Evolutionary conservation across 225 moss, liverwort and hornwort genomes (phyloP).

Genomic region (Ulota crispa): DNA sequence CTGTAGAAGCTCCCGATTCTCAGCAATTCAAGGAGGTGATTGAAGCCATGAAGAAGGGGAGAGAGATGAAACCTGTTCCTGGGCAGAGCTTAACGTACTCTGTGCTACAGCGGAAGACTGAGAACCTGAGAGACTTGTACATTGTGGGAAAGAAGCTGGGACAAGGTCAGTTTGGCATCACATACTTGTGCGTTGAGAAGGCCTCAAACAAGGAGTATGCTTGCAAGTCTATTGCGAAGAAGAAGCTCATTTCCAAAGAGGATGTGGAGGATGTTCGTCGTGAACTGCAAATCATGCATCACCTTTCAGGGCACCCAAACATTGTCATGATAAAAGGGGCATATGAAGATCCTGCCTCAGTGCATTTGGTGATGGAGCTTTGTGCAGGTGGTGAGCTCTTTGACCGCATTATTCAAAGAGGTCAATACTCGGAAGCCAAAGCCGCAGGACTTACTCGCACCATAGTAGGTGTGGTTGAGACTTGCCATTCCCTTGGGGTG

Average conservation of each 20-base stretch:
- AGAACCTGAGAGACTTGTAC: conserved; percentile 47
- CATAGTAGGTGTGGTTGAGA: conserved; percentile 56
- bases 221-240: conserved; percentile 55
- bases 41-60: conserved; percentile 50
- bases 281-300: conserved; percentile 61
- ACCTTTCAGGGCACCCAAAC: conserved; percentile 57
- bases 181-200: conserved; percentile 54
- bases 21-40: conserved; percentile 53
- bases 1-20: conserved; percentile 35
- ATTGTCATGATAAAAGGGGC: conserved; percentile 61
- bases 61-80: conserved; percentile 44
- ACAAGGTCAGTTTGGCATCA: conserved; percentile 57
- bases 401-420: conserved; percentile 58
- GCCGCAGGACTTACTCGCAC: conserved; percentile 54
- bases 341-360: conserved; percentile 48
- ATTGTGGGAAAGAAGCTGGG: conserved; percentile 53
- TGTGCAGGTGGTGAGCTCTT: conserved; percentile 61
- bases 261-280: conserved; percentile 61
- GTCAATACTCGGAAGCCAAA: conserved; percentile 58
- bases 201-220: conserved; percentile 48
- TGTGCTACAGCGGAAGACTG: conserved; percentile 50
- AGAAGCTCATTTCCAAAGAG: conserved; percentile 55
- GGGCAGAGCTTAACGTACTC: conserved; percentile 52
- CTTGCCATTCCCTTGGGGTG: conserved; percentile 58
- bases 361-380: conserved; percentile 60